These are phyloP conservation scores for Camelina neglecta DNA, from an alignment of 345 rosid species.

Conservation along the genomic window DNA sequence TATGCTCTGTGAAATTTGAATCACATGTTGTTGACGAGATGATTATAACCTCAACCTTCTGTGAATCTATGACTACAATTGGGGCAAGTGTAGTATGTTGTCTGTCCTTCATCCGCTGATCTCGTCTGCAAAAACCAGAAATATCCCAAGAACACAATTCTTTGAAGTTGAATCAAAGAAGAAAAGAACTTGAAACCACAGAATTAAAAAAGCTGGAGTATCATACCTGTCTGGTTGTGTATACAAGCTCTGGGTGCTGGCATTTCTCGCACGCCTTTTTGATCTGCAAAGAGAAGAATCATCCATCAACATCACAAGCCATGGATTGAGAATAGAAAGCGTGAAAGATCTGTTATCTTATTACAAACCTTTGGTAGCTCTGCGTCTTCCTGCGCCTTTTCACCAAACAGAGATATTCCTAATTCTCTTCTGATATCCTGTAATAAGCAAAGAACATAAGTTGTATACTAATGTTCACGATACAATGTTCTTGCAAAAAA, in stretches of 20 bases:
- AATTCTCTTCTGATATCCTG: constrained; percentile 46
- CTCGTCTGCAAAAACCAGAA: constrained; percentile 36
- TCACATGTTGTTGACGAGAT: not conserved
- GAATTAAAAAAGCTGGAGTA: too few species aligned
- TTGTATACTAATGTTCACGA: not conserved
- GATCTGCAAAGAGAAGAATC: constrained; percentile 31
- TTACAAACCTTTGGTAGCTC: constrained; percentile 42
- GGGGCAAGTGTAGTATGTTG: constrained; percentile 45
- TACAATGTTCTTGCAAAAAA: constrained; percentile 14
- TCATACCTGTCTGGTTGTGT: constrained; percentile 45
- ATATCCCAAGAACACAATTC: not conserved
- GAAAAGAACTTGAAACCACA: not conserved
- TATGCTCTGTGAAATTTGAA: not conserved
- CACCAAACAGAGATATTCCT: constrained; percentile 40
- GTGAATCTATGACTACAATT: constrained; percentile 46
- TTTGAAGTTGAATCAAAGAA: not conserved
- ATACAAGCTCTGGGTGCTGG: constrained; percentile 46
- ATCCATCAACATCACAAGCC: not conserved
- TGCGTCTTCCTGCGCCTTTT: constrained; percentile 30
- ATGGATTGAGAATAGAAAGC: not conserved
- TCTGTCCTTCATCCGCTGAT: constrained; percentile 47
- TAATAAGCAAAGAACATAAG: constrained; percentile 8
- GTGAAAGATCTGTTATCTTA: not conserved
- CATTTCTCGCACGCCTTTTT: constrained; percentile 47
- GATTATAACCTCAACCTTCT: constrained; percentile 39